Base-by-base conservation (phyloP, 352 stramenopile genomes). In the Phytophthora palmivora region DNA sequence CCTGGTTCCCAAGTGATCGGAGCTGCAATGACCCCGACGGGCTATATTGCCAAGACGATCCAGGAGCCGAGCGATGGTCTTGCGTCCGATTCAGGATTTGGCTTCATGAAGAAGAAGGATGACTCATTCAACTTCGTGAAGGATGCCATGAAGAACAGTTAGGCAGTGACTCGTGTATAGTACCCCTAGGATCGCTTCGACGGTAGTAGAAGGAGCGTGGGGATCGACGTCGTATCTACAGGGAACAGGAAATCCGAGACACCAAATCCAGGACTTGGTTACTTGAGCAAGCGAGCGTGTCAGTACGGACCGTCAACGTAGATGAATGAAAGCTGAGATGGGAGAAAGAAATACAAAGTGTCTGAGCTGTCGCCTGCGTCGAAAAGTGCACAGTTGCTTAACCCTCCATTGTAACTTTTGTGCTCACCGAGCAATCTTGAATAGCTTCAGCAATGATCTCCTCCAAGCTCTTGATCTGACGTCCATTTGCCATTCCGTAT, bases 101-200 rank as follows among this genome's bases (percentile, higher is more conserved):
- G 82, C 46, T 95, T 93, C 57, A 93, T 95, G 79, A 93, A 93
- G 78, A 89, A 89, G 69, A 85, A 88, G 49, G 84, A 95, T 45
- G 86, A 95, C 73, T 95, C 86, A 60, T 95, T 95, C 68, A 95
- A 92, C 79, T 95, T 95, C 60, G 78, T 95, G 48, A 87, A 90
- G 78, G 86, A 95, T 55, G 84, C 84, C 33, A 95, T 95, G 86
- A 95, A 95, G 79, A 92, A 92, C 79, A 82, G 81, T 67, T 92
- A 70, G 73, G 63, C 50, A 51, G 34, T 51, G 56, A 51, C 52
- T 58, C 44, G 38, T 70, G 68, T 76, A 92, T 80, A 88, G 74
- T 90, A 87, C 59, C 57, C 67, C 45, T 54, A 32, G 61, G 48
- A 58, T 50, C 60, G 63, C 56, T 69, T 72, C 41, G 48, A 63